Evolutionary conservation across 2,329 filamentous ascomycete species (phyloP).

Genomic region (Trichoderma asperellum): DNA sequence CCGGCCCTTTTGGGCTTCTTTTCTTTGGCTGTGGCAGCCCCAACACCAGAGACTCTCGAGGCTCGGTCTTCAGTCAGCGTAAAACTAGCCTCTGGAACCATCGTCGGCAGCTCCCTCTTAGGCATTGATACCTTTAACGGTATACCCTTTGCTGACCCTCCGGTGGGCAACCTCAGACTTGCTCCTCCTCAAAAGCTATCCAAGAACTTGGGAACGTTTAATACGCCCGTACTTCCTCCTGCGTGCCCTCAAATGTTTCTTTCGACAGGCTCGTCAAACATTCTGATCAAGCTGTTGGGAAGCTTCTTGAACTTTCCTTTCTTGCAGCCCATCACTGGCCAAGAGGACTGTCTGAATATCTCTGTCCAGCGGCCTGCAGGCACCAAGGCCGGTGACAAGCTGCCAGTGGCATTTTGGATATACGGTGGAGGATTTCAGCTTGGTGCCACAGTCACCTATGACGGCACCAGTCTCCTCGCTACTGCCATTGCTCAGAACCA

Average conservation of each 20-base stretch:
- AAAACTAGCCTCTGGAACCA: slow-evolving; percentile 58
- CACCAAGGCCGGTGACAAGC: slow-evolving; percentile 56
- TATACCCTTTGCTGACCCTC: slow-evolving; percentile 75
- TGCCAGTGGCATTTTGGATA: slow-evolving; percentile 73
- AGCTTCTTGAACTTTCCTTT: slow-evolving; percentile 59
- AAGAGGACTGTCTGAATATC: slow-evolving; percentile 68
- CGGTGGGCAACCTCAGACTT: slow-evolving; percentile 67
- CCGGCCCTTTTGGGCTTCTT: slow-evolving; percentile 26
- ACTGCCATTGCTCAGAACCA: slow-evolving; percentile 47
- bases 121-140: slow-evolving; percentile 71
- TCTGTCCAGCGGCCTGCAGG: slow-evolving; percentile 63
- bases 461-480: slow-evolving; percentile 52
- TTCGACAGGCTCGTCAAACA: slow-evolving; percentile 49
- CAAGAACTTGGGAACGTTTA: slow-evolving; percentile 60
- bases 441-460: slow-evolving; percentile 56
- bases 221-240: slow-evolving; percentile 60
- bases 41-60: slow-evolving; percentile 44
- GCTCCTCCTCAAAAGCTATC: slow-evolving; percentile 66
- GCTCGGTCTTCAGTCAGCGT: slow-evolving; percentile 57
- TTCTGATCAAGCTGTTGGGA: slow-evolving; percentile 52
- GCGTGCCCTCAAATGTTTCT: slow-evolving; percentile 75
- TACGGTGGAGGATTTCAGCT: slow-evolving; percentile 68
- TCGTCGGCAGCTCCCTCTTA: slow-evolving; percentile 52
- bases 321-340: slow-evolving; percentile 57
- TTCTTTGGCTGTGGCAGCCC: slow-evolving; percentile 16